Conservation (phyloP, 352 stramenopile genomes). For the Plasmopara halstedii region DNA sequence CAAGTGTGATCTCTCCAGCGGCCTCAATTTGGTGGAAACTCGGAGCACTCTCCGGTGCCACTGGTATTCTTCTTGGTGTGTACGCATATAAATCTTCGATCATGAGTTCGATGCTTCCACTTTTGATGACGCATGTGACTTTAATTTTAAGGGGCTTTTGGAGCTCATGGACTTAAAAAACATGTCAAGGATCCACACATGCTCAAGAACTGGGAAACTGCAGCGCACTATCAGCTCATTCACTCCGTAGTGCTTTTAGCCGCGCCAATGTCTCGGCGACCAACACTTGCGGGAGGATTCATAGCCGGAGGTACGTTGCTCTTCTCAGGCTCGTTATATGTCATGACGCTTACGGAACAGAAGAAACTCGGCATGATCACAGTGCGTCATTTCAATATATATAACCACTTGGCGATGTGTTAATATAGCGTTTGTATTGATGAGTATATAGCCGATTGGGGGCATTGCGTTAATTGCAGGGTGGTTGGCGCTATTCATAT, state of each 20-base stretch:
- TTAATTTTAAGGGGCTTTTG: constrained; percentile 52
- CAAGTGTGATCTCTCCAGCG: constrained; percentile 47
- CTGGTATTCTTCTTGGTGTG: constrained; percentile 46
- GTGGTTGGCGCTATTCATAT: constrained; percentile 66
- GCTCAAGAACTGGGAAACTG: constrained; percentile 82
- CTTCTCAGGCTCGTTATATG: constrained; percentile 77
- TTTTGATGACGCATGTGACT: neutral
- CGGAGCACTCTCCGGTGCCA: constrained; percentile 58
- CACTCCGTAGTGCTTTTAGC: constrained; percentile 71
- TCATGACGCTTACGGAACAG: constrained; percentile 65
- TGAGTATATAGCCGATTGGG: constrained; percentile 55
- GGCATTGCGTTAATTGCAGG: constrained; percentile 60
- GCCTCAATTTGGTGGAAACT: constrained; percentile 76
- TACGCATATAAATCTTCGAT: neutral
- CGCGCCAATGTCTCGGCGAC: constrained; percentile 53
- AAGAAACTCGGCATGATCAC: constrained; percentile 71
- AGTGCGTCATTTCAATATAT: constrained; percentile 29
- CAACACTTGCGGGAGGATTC: constrained; percentile 45
- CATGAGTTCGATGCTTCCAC: neutral
- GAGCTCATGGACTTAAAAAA: constrained; percentile 60
- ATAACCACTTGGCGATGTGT: too few species aligned
- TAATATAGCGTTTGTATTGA: too few species aligned
- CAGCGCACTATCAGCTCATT: constrained; percentile 71
- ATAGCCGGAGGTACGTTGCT: constrained; percentile 55
- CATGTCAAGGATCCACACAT: constrained; percentile 66